phyloP scores from a whole-genome alignment of 352 stramenopile species.

The Blastocystis sp. region DNA sequence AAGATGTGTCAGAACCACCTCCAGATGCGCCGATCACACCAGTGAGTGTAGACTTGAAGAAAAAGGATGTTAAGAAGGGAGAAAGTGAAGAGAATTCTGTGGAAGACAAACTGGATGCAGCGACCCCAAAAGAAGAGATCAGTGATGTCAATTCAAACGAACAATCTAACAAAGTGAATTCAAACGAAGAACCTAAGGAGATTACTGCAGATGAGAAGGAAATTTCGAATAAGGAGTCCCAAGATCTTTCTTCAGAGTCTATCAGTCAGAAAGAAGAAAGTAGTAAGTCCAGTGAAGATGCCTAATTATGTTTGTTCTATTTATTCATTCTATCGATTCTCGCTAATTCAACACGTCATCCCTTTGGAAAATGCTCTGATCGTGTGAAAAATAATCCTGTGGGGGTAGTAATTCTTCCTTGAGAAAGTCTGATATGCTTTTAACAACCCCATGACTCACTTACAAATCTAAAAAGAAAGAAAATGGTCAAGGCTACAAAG shows the following conservation, averaged over 20 bases:
- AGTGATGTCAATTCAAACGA: background rate
- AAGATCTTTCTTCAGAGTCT: background rate
- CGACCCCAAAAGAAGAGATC: background rate
- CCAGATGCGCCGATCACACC: no score
- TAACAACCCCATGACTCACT: background rate
- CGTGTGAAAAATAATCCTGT: no score
- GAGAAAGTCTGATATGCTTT: background rate
- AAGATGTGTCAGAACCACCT: background rate
- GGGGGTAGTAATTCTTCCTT: background rate
- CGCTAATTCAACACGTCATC: no score
- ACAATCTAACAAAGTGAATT: background rate
- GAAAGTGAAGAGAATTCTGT: background rate
- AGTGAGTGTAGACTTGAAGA: background rate
- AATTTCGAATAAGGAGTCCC: background rate
- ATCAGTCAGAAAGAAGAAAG: no score
- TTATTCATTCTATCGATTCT: no score
- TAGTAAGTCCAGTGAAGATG: background rate
- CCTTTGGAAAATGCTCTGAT: no score
- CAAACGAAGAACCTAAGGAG: background rate
- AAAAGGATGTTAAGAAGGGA: background rate
- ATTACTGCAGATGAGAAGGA: background rate
- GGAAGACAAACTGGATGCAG: background rate
- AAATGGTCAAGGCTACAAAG: slow-evolving; percentile 59
- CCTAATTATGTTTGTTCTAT: background rate
- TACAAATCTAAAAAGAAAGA: background rate